Evolutionary conservation across 140 eudicot species (phyloP).

Genomic region (Anethum foeniculum): DNA sequence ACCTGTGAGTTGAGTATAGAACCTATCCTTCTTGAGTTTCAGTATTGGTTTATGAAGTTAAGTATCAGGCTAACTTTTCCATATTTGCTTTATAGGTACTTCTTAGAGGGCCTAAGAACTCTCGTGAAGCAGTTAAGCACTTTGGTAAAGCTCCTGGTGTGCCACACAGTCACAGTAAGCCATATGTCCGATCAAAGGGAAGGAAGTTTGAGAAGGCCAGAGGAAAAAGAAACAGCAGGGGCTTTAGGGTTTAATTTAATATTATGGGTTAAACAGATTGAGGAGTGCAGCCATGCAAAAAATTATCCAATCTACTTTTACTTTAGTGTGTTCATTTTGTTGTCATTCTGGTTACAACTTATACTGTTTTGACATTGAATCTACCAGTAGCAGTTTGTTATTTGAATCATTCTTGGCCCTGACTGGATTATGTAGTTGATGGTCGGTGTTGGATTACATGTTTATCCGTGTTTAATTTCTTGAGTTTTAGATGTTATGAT

Average conservation of each 20-base stretch:
- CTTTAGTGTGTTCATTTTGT: neutral
- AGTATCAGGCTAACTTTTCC: neutral
- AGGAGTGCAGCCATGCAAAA: neutral
- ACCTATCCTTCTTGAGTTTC: neutral
- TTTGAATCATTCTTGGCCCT: neutral
- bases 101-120: slow-evolving; percentile 67
- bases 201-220: slow-evolving; percentile 74
- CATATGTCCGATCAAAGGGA: slow-evolving; percentile 65
- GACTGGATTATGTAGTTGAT: neutral
- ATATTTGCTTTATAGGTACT: slow-evolving; percentile 31
- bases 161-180: slow-evolving; percentile 86
- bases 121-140: slow-evolving; percentile 68
- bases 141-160: slow-evolving; percentile 88
- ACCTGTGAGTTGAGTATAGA: neutral
- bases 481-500: neutral
- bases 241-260: slow-evolving; percentile 42
- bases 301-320: neutral
- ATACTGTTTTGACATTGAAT: neutral
- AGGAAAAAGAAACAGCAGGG: slow-evolving; percentile 82
- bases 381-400: neutral
- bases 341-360: neutral
- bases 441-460: neutral
- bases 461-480: neutral
- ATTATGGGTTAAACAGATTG: neutral
- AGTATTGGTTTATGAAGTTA: neutral